Conservation (phyloP, 345 rosid genomes). For the Luvunga scandens region DNA sequence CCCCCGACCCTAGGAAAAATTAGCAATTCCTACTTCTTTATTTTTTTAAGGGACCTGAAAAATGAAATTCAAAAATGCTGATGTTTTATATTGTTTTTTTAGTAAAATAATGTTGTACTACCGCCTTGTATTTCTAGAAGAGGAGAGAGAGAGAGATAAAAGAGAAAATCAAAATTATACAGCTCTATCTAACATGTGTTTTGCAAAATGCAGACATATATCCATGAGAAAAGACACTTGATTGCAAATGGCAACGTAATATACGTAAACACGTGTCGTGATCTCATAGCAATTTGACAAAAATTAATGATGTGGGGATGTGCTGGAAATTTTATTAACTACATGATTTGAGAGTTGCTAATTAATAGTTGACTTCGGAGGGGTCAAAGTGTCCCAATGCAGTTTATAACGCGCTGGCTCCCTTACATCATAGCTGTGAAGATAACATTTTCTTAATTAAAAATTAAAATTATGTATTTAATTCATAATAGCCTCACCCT, state of each 20-base stretch:
- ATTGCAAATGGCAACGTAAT: not conserved
- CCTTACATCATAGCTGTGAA: not conserved
- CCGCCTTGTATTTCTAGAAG: too few species aligned
- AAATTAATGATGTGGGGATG: not conserved
- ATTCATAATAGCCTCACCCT: not conserved
- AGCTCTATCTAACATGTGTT: too few species aligned
- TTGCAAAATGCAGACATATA: not conserved
- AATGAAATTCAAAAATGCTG: too few species aligned
- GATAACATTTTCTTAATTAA: not conserved
- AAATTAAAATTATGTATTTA: not conserved
- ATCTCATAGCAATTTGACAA: not conserved
- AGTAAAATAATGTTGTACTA: not conserved
- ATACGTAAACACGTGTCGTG: not conserved
- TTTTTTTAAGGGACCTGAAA: too few species aligned
- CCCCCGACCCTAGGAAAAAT: not conserved
- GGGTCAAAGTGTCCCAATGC: slow-evolving; percentile 20
- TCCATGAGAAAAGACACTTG: not conserved
- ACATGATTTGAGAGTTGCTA: not conserved
- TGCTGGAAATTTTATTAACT: not conserved
- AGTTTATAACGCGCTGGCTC: slow-evolving; percentile 10
- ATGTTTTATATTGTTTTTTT: too few species aligned
- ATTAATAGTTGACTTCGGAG: not conserved
- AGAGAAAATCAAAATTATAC: too few species aligned
- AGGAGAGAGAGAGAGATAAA: too few species aligned
- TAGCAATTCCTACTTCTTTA: too few species aligned